Conservation (phyloP, 768 basidiomycete genomes). For the Russula compacta region DNA sequence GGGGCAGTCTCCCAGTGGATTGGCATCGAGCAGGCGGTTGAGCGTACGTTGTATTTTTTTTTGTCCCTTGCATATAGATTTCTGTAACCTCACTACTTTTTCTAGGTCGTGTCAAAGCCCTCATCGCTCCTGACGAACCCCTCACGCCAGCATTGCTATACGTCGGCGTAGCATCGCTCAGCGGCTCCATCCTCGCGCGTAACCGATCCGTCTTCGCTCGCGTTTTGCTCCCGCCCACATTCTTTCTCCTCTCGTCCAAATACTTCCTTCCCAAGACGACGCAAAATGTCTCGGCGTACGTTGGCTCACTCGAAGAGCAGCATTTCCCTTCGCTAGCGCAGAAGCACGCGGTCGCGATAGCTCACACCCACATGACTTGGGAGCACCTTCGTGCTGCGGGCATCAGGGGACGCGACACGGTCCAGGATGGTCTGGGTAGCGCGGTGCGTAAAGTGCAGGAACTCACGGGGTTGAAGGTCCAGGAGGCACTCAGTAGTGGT, state of each 20-base stretch:
- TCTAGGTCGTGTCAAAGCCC: conserved; percentile 70
- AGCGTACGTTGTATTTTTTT: conserved; percentile 49
- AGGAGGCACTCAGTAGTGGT: conserved; percentile 11
- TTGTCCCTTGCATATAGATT: neutral
- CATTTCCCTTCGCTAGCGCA: conserved; percentile 63
- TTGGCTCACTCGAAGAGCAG: conserved; percentile 57
- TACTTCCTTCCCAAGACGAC: conserved; percentile 87
- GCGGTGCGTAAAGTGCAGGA: conserved; percentile 53
- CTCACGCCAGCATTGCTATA: conserved; percentile 88
- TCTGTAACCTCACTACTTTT: neutral
- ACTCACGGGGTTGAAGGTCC: conserved; percentile 55
- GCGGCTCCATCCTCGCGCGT: conserved; percentile 79
- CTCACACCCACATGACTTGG: conserved; percentile 53
- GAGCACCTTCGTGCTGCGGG: conserved; percentile 46
- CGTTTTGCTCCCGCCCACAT: conserved; percentile 63
- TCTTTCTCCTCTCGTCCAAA: conserved; percentile 57
- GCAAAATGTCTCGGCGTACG: conserved; percentile 55
- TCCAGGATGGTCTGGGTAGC: conserved; percentile 37
- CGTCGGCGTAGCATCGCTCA: conserved; percentile 80
- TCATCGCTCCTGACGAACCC: conserved; percentile 71
- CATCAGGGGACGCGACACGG: conserved; percentile 35
- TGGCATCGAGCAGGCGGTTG: conserved; percentile 72
- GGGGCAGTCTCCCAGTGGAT: conserved; percentile 76
- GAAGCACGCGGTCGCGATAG: conserved; percentile 55
- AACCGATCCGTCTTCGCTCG: conserved; percentile 65